Percentiles rank a stretch among this genome's conserved stretches.
Conservation (phyloP, 1,284 basidiomycete genomes). For the Takashimella tepidaria region DNA sequence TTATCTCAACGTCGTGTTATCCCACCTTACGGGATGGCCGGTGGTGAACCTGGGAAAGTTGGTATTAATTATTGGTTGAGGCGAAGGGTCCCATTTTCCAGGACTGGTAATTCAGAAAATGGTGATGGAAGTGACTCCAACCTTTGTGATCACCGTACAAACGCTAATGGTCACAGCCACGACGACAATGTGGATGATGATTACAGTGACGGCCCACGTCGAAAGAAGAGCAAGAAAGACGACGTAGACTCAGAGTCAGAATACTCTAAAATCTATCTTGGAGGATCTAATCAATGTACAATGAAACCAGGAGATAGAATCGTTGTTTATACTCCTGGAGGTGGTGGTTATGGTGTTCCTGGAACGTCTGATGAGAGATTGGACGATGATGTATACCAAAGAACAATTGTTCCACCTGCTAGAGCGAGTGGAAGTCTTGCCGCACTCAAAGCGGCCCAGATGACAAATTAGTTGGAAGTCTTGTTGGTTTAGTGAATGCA, state of each 20-base stretch:
- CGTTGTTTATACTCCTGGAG: constrained; percentile 83
- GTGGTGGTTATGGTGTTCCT: constrained; percentile 61
- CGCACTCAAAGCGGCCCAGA: constrained; percentile 12
- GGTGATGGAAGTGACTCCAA: no score
- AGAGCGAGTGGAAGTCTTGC: constrained; percentile 7
- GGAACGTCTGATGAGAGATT: constrained; percentile 19
- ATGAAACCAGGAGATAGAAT: constrained; percentile 81
- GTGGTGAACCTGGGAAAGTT: constrained; percentile 68
- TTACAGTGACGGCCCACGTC: constrained; percentile 1
- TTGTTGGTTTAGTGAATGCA: no score
- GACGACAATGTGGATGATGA: no score
- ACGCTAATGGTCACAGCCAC: not conserved
- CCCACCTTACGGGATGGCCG: constrained; percentile 84
- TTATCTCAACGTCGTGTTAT: constrained; percentile 67
- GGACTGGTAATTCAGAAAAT: no score
- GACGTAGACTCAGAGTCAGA: constrained; percentile 16
- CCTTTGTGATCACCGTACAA: no score
- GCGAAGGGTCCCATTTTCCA: not conserved
- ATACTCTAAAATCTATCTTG: constrained; percentile 70
- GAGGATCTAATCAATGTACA: constrained; percentile 79
- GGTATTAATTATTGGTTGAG: constrained; percentile 77
- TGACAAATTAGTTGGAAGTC: constrained; percentile 12
- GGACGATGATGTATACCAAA: constrained; percentile 17
- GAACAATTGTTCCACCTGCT: not conserved
- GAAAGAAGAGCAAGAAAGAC: constrained; percentile 2